These are phyloP conservation scores for Aspergillus transmontanensis DNA, from an alignment of 2,329 filamentous ascomycete genomes.

Conservation along the genomic window DNA sequence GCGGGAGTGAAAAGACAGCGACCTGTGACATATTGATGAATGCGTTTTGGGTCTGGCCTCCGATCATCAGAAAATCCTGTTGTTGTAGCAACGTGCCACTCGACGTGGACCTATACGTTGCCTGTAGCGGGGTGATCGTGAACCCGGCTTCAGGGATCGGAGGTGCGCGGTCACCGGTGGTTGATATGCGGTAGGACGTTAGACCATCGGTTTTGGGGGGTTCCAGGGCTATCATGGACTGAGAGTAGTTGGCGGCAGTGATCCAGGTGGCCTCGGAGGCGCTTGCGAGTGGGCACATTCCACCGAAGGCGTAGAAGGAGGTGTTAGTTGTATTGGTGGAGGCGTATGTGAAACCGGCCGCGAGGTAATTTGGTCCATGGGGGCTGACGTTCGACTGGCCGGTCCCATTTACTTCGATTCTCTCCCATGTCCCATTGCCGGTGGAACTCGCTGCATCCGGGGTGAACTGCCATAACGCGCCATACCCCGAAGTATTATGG, in stretches of 20 bases:
- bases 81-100: slow-evolving; percentile 68
- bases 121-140: slow-evolving; percentile 72
- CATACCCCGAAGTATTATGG: slow-evolving; percentile 50
- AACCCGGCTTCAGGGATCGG: slow-evolving; percentile 86
- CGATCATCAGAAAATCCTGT: slow-evolving; percentile 77
- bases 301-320: slow-evolving; percentile 73
- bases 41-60: slow-evolving; percentile 78
- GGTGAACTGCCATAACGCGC: slow-evolving; percentile 69
- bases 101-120: slow-evolving; percentile 69
- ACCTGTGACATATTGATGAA: slow-evolving; percentile 95
- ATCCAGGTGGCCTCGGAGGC: slow-evolving; percentile 62
- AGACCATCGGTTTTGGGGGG: slow-evolving; percentile 22
- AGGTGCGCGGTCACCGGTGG: slow-evolving; percentile 59
- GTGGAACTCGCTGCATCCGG: slow-evolving; percentile 45
- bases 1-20: slow-evolving; percentile 82
- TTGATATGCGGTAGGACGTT: slow-evolving; percentile 46
- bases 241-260: slow-evolving; percentile 73
- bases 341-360: slow-evolving; percentile 68
- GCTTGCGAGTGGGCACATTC: slow-evolving; percentile 72
- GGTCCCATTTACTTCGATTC: slow-evolving; percentile 40
- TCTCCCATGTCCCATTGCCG: slow-evolving; percentile 60
- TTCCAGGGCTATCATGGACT: slow-evolving; percentile 69
- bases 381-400: slow-evolving; percentile 34
- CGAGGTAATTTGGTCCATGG: slow-evolving; percentile 59
- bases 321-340: slow-evolving; percentile 54